phyloP scores from a whole-genome alignment of 1,284 basidiomycete species.

The Schizophyllum commune region DNA sequence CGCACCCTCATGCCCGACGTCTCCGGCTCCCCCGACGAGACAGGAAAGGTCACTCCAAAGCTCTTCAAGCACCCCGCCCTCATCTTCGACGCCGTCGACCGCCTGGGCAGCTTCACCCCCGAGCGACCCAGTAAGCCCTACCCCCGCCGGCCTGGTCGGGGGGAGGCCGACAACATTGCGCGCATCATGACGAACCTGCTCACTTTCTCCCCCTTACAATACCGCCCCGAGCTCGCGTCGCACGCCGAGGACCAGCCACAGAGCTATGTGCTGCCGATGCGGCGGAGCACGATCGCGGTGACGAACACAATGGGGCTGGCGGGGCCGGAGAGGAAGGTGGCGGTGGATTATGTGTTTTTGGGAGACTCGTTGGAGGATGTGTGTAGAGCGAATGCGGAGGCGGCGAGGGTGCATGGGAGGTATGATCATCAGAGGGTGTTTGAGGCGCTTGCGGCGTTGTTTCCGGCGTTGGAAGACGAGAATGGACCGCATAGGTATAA shows the following conservation, averaged over 20 bases:
- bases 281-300: constrained; percentile 61
- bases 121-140: constrained; percentile 33
- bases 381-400: constrained; percentile 51
- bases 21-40: constrained; percentile 10
- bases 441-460: constrained; percentile 48
- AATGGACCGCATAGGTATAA: constrained; percentile 6
- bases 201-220: constrained; percentile 40
- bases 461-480: constrained; percentile 24
- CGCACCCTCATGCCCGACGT: constrained; percentile 12
- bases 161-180: constrained; percentile 50
- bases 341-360: constrained; percentile 53
- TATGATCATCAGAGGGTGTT: constrained; percentile 71
- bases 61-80: constrained; percentile 57
- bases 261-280: constrained; percentile 29
- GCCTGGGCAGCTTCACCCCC: constrained; percentile 48
- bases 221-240: constrained; percentile 19
- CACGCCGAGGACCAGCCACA: constrained; percentile 18
- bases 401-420: constrained; percentile 53
- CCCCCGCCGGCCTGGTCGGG: constrained; percentile 28
- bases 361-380: constrained; percentile 35
- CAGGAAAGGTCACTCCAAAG: constrained; percentile 24
- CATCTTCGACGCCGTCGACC: constrained; percentile 60
- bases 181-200: constrained; percentile 70
- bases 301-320: constrained; percentile 48
- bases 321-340: constrained; percentile 55